These are phyloP conservation scores for Ilyonectria robusta DNA, from an alignment of 2,329 filamentous ascomycete genomes.

Conservation along the genomic window DNA sequence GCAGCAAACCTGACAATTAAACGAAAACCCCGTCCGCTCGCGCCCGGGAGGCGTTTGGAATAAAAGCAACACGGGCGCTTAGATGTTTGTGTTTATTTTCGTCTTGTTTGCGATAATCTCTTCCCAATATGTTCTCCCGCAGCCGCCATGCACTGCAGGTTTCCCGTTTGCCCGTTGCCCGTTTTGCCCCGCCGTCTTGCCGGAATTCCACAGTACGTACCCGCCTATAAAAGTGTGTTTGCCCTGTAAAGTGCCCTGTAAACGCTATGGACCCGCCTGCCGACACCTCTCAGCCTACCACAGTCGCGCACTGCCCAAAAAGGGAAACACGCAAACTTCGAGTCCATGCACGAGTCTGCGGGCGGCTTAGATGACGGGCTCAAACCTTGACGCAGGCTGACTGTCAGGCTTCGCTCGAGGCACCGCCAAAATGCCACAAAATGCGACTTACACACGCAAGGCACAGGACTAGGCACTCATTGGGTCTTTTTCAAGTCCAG, in stretches of 20 bases:
- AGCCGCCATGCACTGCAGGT: background rate
- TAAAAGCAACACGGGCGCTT: background rate
- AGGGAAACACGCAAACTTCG: background rate
- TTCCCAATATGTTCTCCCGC: too few species aligned
- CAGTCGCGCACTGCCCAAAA: conserved; percentile 1
- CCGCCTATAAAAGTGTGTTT: too few species aligned
- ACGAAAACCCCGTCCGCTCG: background rate
- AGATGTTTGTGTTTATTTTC: background rate
- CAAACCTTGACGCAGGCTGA: conserved; percentile 29
- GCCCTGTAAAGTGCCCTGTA: background rate
- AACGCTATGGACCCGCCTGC: background rate
- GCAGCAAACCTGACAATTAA: background rate
- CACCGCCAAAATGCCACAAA: conserved; percentile 4
- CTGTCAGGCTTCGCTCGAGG: conserved; percentile 29
- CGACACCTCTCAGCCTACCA: background rate
- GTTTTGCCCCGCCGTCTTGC: background rate
- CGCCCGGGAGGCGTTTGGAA: background rate
- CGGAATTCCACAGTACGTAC: too few species aligned
- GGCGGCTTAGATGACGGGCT: conserved; percentile 16
- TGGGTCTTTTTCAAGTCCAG: conserved; percentile 8
- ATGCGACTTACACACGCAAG: conserved; percentile 9
- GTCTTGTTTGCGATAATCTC: background rate
- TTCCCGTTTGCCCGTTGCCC: background rate
- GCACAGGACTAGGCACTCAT: conserved; percentile 12
- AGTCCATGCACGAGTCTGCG: conserved; percentile 5